Conservation (phyloP, 2,329 filamentous ascomycete genomes). For the Cytospora piceicola region DNA sequence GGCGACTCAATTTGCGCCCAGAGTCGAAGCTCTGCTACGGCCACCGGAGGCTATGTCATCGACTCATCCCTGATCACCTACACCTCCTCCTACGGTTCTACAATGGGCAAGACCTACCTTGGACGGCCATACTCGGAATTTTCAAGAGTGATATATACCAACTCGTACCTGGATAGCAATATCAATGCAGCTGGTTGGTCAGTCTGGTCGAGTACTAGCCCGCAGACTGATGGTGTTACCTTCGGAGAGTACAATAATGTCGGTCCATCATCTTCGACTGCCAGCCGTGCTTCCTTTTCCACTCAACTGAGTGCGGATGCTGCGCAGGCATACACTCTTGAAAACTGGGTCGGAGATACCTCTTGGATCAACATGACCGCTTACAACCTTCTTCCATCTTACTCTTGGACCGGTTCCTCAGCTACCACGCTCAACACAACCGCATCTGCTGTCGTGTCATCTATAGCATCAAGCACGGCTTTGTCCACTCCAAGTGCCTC, state of each 20-base stretch:
- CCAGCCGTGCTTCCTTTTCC: constrained; percentile 41
- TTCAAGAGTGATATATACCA: constrained; percentile 41
- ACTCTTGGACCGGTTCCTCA: constrained; percentile 32
- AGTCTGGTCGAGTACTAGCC: constrained; percentile 39
- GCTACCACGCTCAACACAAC: not conserved
- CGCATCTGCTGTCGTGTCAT: not conserved
- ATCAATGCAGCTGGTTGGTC: constrained; percentile 40
- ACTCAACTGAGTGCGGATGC: constrained; percentile 42
- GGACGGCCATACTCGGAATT: constrained; percentile 36
- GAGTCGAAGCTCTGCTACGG: constrained; percentile 37
- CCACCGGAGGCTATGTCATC: constrained; percentile 41
- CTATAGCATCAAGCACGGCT: constrained; percentile 1
- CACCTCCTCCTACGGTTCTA: constrained; percentile 31
- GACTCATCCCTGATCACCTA: constrained; percentile 37
- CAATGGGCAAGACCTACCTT: constrained; percentile 34
- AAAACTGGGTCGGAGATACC: constrained; percentile 45
- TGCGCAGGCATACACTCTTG: constrained; percentile 42
- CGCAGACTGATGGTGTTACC: constrained; percentile 41
- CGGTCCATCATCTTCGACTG: constrained; percentile 40
- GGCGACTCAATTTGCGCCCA: constrained; percentile 41
- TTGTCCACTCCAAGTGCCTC: constrained; percentile 34
- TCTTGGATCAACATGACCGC: constrained; percentile 48
- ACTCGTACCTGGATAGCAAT: constrained; percentile 42
- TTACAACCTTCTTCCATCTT: constrained; percentile 44
- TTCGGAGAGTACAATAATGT: constrained; percentile 41